Evolutionary conservation across 1,284 basidiomycete genomes (phyloP).

Genomic region (Ceratobasidium sp.): DNA sequence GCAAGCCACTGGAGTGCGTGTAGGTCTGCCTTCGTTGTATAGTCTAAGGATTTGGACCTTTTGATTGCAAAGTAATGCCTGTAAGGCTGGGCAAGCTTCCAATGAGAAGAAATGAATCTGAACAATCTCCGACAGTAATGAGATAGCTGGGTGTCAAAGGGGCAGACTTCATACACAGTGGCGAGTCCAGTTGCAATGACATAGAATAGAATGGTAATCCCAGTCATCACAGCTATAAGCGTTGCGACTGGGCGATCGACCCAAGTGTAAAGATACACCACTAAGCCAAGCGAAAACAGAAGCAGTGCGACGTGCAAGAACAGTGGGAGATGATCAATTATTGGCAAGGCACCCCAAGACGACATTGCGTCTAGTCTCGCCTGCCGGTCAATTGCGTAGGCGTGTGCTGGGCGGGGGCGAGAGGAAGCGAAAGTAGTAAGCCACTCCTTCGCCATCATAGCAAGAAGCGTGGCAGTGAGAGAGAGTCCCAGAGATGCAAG

Average conservation of each 20-base stretch:
- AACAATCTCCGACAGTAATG: not conserved
- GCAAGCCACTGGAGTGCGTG: too few relatives aligned
- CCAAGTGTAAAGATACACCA: not conserved
- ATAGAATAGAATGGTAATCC: not conserved
- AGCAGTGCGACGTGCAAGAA: slow-evolving; percentile 29
- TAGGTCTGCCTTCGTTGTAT: too few relatives aligned
- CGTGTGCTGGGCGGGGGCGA: not conserved
- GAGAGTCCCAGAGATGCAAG: slow-evolving; percentile 3
- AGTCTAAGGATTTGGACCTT: too few relatives aligned
- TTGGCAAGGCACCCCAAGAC: slow-evolving; percentile 18
- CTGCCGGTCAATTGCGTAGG: slow-evolving; percentile 1
- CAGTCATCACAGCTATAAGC: not conserved
- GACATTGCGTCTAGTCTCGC: slow-evolving; percentile 4
- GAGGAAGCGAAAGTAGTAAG: not conserved
- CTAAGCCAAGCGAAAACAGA: slow-evolving; percentile 30
- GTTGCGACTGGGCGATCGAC: not conserved
- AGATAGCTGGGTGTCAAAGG: not conserved
- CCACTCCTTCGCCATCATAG: slow-evolving; percentile 37
- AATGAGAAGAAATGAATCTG: not conserved
- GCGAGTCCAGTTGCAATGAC: not conserved
- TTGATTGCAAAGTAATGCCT: too few relatives aligned
- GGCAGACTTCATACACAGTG: not conserved
- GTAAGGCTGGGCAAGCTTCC: too few relatives aligned
- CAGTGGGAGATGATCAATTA: slow-evolving; percentile 35
- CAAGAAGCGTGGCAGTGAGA: not conserved